Base-by-base conservation (phyloP, 1,284 basidiomycete species). In the Austroboletus niveus region DNA sequence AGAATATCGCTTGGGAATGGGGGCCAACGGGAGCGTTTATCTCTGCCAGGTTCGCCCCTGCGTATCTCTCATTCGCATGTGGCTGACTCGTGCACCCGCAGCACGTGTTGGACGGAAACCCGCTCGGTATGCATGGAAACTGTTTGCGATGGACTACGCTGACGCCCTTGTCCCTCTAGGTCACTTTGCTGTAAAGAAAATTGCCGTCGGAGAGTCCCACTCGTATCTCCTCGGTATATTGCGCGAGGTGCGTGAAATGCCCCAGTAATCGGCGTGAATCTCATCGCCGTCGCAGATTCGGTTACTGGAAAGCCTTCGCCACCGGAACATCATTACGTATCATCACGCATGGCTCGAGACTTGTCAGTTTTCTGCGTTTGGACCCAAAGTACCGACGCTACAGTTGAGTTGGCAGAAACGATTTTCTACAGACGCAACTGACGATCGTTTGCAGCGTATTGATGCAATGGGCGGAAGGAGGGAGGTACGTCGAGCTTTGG, bases 341-440 rank as follows among this genome's bases (percentile, higher is more conserved):
- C 94, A 97, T 69, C 94, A 97, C 61, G 85, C 94, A 0, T 98
- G 94, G 94, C 81, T 98, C 17, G 94, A 98, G 66, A 77, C 80
- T 0, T 81, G 79, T 45, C 85, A 86, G 53, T 95, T 95, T 71
- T 94, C 92, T 2, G 73, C 83, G 0, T 94, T 94, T 64, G 92
- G 91, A 0, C 89, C 90, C 0, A 81, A 83, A 56, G 82, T 95
- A 15, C 89, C 89, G 4, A 89, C 92, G 1, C 71, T 94, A 22
- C 87, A 92, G 88, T 89, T 60, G 57, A 69, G 75, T 63, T 31
- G 27, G 34, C 38, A 24, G 22, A 24, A 8, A 10, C 17, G 5
- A 17, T 14, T 8, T 42, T 35, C 6, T 36, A n/a, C 10, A 7
- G 31, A 27, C 8, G 5, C 8, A 10, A 36, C 48, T 59, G 36